phyloP scores from a whole-genome alignment of 352 stramenopile genomes.

The Pythium aristosporum region DNA sequence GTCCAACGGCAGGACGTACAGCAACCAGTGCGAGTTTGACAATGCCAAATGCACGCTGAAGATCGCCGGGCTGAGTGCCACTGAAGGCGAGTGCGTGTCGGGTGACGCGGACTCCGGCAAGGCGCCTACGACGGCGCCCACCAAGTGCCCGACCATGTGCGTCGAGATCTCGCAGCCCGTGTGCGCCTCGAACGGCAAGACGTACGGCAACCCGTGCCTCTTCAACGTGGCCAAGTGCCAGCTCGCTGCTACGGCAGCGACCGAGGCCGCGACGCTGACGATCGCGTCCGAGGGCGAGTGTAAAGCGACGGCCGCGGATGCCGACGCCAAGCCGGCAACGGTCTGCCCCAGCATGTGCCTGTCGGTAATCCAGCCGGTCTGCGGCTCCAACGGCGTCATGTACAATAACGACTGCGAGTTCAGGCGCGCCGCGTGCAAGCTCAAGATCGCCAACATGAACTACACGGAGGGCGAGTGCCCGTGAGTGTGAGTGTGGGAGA shows the following conservation, averaged over 20 bases:
- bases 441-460: conserved; percentile 11
- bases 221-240: conserved; percentile 31
- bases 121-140: background rate
- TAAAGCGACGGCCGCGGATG: background rate
- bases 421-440: conserved; percentile 14
- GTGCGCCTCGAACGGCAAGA: conserved; percentile 42
- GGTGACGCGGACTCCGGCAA: background rate
- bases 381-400: conserved; percentile 27
- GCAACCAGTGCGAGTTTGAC: conserved; percentile 35
- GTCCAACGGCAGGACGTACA: conserved; percentile 27
- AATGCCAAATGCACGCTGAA: conserved; percentile 20
- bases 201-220: conserved; percentile 44
- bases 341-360: conserved; percentile 14
- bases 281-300: conserved; percentile 29
- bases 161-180: conserved; percentile 21
- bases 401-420: conserved; percentile 38
- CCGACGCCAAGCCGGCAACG: conserved; percentile 2
- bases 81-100: conserved; percentile 10
- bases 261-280: background rate
- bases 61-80: background rate
- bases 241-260: conserved; percentile 18
- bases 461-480: conserved; percentile 11
- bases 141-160: conserved; percentile 23
- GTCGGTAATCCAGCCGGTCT: conserved; percentile 17
- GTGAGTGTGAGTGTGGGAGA: background rate